A percentile compares a stretch with the other conserved stretches of the same genome.
Evolutionary conservation across 306 rosid genomes (phyloP).

Genomic region (Morella rubra): DNA sequence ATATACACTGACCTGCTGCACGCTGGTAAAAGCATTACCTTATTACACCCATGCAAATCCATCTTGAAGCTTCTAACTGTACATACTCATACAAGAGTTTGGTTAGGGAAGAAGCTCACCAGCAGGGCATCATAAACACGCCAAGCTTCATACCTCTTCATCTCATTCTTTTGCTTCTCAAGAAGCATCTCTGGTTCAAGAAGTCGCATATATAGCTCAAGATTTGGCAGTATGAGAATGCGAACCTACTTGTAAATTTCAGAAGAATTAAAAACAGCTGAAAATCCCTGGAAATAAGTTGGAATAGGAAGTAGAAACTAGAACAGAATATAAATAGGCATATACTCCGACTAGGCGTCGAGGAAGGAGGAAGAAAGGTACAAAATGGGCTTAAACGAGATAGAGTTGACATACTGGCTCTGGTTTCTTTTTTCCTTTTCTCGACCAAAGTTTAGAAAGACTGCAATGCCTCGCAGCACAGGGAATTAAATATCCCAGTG

Average conservation of each 20-base stretch:
- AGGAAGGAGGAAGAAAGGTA: not conserved
- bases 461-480: not conserved
- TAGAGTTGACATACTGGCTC: not conserved
- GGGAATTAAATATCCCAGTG: not conserved
- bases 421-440: not conserved
- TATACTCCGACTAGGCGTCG: not conserved
- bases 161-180: constrained; percentile 73
- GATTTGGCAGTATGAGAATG: constrained; percentile 74
- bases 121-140: constrained; percentile 80
- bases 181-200: constrained; percentile 84
- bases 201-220: constrained; percentile 66
- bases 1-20: constrained; percentile 47
- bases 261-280: constrained; percentile 21
- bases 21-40: constrained; percentile 28
- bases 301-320: constrained; percentile 14
- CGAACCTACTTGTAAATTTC: constrained; percentile 51
- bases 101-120: constrained; percentile 43
- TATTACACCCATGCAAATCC: constrained; percentile 1
- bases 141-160: constrained; percentile 89
- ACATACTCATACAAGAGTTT: not conserved
- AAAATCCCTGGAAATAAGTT: constrained; percentile 13
- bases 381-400: not conserved
- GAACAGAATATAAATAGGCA: constrained; percentile 19
- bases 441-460: not conserved
- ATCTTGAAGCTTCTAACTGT: not conserved